phyloP scores from a whole-genome alignment of 768 basidiomycete genomes.

The Cantharellus anzutake region DNA sequence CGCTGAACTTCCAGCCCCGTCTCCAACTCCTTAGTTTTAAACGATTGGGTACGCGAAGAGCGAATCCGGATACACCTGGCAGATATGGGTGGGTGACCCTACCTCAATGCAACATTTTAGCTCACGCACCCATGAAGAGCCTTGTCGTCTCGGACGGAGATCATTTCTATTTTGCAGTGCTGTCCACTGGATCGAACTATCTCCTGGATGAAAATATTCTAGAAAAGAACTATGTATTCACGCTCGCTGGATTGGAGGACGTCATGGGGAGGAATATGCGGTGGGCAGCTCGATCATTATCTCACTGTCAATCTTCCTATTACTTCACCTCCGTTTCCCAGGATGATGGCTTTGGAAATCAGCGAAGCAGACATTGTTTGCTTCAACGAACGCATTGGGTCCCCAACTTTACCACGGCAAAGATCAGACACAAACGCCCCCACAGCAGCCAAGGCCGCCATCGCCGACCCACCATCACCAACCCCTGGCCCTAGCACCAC shows the following conservation, averaged over 20 bases:
- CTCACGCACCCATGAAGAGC: constrained; percentile 24
- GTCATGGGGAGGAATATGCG: constrained; percentile 71
- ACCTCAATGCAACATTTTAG: too few species aligned
- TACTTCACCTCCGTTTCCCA: background rate
- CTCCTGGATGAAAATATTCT: constrained; percentile 47
- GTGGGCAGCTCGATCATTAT: constrained; percentile 23
- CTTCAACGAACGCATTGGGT: background rate
- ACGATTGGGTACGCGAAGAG: background rate
- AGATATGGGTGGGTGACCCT: background rate
- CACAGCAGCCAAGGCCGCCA: constrained; percentile 13
- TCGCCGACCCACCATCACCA: constrained; percentile 15
- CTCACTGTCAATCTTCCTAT: constrained; percentile 11
- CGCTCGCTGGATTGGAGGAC: constrained; percentile 56
- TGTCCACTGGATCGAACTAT: constrained; percentile 75
- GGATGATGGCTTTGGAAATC: background rate
- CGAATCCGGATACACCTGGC: background rate
- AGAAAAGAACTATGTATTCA: constrained; percentile 44
- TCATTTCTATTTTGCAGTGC: constrained; percentile 80
- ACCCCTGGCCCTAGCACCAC: constrained; percentile 15
- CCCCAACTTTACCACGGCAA: background rate
- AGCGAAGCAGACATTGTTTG: background rate
- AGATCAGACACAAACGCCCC: background rate
- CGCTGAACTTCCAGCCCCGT: background rate
- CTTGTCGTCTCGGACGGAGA: constrained; percentile 82
- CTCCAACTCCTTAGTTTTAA: background rate